phyloP scores from a whole-genome alignment of 2,329 filamentous ascomycete genomes.

The Trichoderma endophyticum region DNA sequence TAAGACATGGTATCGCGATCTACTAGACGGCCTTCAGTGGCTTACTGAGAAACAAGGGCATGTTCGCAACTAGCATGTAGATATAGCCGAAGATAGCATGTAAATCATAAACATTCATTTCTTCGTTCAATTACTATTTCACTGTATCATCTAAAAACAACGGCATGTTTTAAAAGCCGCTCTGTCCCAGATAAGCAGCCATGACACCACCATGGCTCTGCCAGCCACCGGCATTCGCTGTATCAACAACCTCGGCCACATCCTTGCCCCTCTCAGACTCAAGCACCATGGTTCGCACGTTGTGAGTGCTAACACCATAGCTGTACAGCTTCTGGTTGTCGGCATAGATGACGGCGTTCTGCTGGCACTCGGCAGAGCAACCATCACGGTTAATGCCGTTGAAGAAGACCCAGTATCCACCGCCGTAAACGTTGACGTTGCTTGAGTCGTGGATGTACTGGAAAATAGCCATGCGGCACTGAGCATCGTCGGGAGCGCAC shows the following conservation, averaged over 20 bases:
- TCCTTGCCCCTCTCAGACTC: conserved; percentile 24
- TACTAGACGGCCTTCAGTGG: background rate
- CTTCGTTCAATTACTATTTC: background rate
- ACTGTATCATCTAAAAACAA: background rate
- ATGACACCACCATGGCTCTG: conserved; percentile 29
- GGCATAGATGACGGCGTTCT: conserved; percentile 22
- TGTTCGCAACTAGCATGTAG: background rate
- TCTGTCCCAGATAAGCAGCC: conserved; percentile 30
- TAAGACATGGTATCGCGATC: background rate
- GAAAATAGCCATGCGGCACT: conserved; percentile 23
- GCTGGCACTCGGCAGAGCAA: conserved; percentile 21
- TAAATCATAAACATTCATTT: background rate
- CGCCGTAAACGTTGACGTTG: conserved; percentile 23
- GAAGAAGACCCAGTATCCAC: conserved; percentile 30
- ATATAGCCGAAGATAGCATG: background rate
- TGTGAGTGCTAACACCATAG: conserved; percentile 31
- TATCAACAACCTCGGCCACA: conserved; percentile 20
- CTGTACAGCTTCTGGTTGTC: conserved; percentile 25
- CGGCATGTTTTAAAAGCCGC: background rate
- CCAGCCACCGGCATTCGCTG: conserved; percentile 27
- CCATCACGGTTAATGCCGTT: conserved; percentile 23
- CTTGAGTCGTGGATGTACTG: conserved; percentile 20
- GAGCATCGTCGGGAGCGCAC: conserved; percentile 25
- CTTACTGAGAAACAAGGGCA: background rate
- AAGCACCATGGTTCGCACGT: conserved; percentile 29